phyloP scores from a whole-genome alignment of 1,284 basidiomycete species.

The Ganoderma boninense region DNA sequence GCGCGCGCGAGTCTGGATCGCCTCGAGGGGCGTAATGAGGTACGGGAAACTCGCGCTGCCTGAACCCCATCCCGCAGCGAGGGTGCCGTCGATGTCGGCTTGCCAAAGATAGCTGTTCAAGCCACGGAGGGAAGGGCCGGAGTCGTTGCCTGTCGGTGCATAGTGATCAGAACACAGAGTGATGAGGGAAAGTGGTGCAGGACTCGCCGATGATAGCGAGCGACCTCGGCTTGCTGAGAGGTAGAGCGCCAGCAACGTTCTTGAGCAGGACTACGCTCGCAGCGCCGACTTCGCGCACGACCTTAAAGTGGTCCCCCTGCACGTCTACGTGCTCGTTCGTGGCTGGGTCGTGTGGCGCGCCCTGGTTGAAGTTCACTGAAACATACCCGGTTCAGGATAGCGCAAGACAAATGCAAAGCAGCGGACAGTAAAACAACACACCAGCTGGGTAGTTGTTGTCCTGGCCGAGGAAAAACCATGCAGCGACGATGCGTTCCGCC shows the following conservation, averaged over 20 bases:
- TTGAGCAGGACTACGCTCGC: constrained; percentile 85
- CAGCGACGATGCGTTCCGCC: constrained; percentile 69
- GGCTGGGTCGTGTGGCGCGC: constrained; percentile 55
- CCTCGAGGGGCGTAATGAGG: constrained; percentile 71
- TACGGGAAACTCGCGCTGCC: constrained; percentile 67
- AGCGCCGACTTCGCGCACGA: too few relatives aligned
- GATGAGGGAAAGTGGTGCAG: too few relatives aligned
- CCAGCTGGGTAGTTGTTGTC: constrained; percentile 68
- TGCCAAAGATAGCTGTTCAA: constrained; percentile 80
- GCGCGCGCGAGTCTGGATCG: constrained; percentile 70
- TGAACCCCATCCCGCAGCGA: constrained; percentile 82
- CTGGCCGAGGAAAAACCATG: constrained; percentile 70
- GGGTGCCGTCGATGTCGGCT: constrained; percentile 68
- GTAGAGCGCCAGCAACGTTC: constrained; percentile 74
- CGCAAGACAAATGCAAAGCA: too few relatives aligned
- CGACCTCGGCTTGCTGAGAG: constrained; percentile 65
- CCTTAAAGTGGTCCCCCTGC: constrained; percentile 46
- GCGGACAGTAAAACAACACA: constrained; percentile 11
- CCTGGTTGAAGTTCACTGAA: constrained; percentile 65
- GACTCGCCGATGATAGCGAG: constrained; percentile 62
- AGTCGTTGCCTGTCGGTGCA: constrained; percentile 54
- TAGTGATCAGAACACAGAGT: neutral
- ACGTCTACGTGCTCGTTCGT: constrained; percentile 79
- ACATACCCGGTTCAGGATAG: too few relatives aligned
- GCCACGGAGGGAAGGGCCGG: constrained; percentile 72